Evolutionary conservation across 306 rosid genomes (phyloP).

Genomic region (Neltuma alba): DNA sequence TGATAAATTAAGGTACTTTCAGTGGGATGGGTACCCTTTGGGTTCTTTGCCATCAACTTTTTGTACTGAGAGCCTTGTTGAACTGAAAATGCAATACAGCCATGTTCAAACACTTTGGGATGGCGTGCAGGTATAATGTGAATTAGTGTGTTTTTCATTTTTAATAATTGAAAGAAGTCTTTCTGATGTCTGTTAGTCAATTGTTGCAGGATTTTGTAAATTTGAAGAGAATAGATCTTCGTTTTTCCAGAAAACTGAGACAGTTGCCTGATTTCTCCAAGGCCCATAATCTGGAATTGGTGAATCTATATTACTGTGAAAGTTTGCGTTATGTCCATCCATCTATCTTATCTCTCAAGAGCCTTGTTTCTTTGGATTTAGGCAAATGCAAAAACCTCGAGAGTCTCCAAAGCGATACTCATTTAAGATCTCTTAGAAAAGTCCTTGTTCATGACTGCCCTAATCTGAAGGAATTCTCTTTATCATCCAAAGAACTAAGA

Average conservation of each 20-base stretch:
- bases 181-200: background rate
- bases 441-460: background rate
- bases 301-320: constrained; percentile 14
- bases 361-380: constrained; percentile 17
- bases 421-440: background rate
- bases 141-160: background rate
- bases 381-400: background rate
- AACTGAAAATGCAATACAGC: background rate
- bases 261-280: constrained; percentile 29
- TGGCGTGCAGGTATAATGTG: constrained; percentile 21
- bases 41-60: background rate
- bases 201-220: background rate
- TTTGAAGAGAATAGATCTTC: constrained; percentile 13
- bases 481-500: background rate
- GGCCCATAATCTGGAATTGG: constrained; percentile 25
- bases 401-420: constrained; percentile 16
- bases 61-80: background rate
- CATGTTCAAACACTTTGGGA: constrained; percentile 12
- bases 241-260: background rate
- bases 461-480: constrained; percentile 17
- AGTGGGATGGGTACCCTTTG: background rate
- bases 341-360: background rate
- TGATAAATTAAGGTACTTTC: background rate
- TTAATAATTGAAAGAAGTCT: background rate
- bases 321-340: background rate